A percentile compares a stretch with the other conserved stretches of the same genome.
Evolutionary conservation across 495 filamentous ascomycete species (phyloP).

Genomic region (Corynascus novoguineensis): DNA sequence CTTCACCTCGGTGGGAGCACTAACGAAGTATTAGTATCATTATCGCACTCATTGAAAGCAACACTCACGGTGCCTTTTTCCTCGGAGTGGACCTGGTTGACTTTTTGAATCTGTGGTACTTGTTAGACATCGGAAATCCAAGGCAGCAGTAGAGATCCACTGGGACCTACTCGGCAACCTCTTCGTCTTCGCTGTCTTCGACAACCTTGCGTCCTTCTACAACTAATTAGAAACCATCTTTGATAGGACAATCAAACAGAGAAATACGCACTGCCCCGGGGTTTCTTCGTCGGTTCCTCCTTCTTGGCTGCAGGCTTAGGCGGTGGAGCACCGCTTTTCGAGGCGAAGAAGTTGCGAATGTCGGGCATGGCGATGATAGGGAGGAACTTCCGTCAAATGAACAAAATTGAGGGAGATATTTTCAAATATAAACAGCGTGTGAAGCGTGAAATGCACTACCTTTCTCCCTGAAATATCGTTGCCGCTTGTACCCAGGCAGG

Average conservation of each 20-base stretch:
- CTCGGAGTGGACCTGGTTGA: conserved; percentile 33
- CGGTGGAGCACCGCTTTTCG: conserved; percentile 46
- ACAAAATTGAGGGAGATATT: background rate
- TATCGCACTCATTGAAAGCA: background rate
- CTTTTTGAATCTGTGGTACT: conserved; percentile 34
- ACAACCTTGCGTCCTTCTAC: conserved; percentile 64
- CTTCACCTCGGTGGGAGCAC: conserved; percentile 31
- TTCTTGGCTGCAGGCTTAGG: conserved; percentile 48
- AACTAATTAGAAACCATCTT: conserved; percentile 18
- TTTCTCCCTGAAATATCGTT: background rate
- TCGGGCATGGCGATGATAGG: conserved; percentile 57
- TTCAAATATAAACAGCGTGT: too few relatives aligned
- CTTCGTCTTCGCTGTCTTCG: conserved; percentile 72
- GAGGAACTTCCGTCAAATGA: background rate
- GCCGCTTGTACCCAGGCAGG: background rate
- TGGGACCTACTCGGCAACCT: conserved; percentile 39
- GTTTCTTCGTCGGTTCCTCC: conserved; percentile 42
- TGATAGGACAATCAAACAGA: background rate
- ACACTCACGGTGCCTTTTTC: conserved; percentile 41
- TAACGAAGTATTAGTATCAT: background rate
- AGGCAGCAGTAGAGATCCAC: background rate
- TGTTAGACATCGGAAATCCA: background rate
- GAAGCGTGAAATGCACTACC: too few relatives aligned
- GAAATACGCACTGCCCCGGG: conserved; percentile 33
- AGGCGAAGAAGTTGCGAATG: conserved; percentile 75